These are phyloP conservation scores for Metschnikowia lochheadii DNA, from an alignment of 805 yeast genomes.

Conservation along the genomic window DNA sequence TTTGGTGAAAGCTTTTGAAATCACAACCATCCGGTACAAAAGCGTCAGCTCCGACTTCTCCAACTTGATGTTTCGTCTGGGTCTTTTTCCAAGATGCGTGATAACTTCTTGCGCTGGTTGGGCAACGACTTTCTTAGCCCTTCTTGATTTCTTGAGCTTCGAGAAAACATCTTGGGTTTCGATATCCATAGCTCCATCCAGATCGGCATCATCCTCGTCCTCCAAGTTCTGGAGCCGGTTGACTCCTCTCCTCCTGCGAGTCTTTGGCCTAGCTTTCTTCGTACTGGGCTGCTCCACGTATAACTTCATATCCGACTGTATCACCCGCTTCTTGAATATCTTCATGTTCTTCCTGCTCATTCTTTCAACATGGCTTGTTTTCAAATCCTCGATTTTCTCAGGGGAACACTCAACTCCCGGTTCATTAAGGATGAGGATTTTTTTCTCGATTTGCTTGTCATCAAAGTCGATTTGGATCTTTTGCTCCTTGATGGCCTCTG, in stretches of 20 bases:
- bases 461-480: constrained; percentile 18
- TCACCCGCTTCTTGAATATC: constrained; percentile 9
- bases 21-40: constrained; percentile 61
- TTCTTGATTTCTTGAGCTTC: constrained; percentile 10
- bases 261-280: constrained; percentile 1
- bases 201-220: constrained; percentile 6
- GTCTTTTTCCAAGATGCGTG: constrained; percentile 7
- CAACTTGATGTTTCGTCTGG: constrained; percentile 22
- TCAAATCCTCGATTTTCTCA: constrained; percentile 25
- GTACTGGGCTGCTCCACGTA: constrained; percentile 10
- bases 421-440: constrained; percentile 29
- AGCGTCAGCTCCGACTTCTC: constrained; percentile 48
- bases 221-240: constrained; percentile 14
- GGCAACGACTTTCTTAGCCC: constrained; percentile 13
- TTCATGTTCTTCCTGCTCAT: constrained; percentile 9
- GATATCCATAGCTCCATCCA: neutral
- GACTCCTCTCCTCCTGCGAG: constrained; percentile 7
- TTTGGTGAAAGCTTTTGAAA: constrained; percentile 56
- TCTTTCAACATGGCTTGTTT: constrained; percentile 14
- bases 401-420: constrained; percentile 26
- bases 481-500: constrained; percentile 19
- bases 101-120: constrained; percentile 6
- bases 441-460: constrained; percentile 28
- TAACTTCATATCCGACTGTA: constrained; percentile 14
- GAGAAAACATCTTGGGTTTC: constrained; percentile 9